Evolutionary conservation across 2,329 filamentous ascomycete species (phyloP).

Genomic region (Phoma sp.): DNA sequence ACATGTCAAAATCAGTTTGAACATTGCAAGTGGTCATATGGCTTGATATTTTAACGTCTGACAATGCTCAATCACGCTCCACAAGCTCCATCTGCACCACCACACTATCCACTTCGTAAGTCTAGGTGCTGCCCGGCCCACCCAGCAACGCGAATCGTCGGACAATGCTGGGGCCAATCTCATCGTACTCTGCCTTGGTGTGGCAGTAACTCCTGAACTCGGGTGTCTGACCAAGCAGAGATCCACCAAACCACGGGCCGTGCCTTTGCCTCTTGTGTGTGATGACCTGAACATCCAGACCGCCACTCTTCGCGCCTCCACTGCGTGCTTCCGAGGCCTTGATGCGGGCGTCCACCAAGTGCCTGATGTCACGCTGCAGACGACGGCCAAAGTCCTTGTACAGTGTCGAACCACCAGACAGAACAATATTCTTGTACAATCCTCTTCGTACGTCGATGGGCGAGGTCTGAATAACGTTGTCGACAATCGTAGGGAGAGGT

Average conservation of each 20-base stretch:
- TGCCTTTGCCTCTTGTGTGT: slow-evolving; percentile 97
- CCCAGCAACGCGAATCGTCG: slow-evolving; percentile 92
- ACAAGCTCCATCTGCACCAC: background rate
- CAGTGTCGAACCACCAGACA: slow-evolving; percentile 94
- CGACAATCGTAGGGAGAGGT: slow-evolving; percentile 90
- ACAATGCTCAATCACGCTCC: slow-evolving; percentile 26
- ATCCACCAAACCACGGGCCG: slow-evolving; percentile 98
- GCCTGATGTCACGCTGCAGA: slow-evolving; percentile 95
- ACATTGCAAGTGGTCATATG: slow-evolving; percentile 21
- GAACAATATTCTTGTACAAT: slow-evolving; percentile 99
- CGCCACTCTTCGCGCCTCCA: slow-evolving; percentile 90
- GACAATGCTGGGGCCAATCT: slow-evolving; percentile 95
- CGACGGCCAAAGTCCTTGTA: slow-evolving; percentile 98
- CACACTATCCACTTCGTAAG: background rate
- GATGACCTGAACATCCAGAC: slow-evolving; percentile 95
- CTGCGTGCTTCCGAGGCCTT: slow-evolving; percentile 89
- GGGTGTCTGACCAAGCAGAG: slow-evolving; percentile 92
- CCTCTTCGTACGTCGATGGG: slow-evolving; percentile 97
- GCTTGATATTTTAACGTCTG: slow-evolving; percentile 21
- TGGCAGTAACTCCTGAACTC: slow-evolving; percentile 99
- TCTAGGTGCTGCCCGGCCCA: slow-evolving; percentile 80
- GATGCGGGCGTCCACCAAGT: slow-evolving; percentile 92
- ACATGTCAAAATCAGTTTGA: background rate
- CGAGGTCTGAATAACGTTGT: slow-evolving; percentile 95
- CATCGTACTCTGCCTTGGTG: slow-evolving; percentile 77